Base-by-base conservation (phyloP, 208 protist genomes). In the Endotrypanum monterogeii region DNA sequence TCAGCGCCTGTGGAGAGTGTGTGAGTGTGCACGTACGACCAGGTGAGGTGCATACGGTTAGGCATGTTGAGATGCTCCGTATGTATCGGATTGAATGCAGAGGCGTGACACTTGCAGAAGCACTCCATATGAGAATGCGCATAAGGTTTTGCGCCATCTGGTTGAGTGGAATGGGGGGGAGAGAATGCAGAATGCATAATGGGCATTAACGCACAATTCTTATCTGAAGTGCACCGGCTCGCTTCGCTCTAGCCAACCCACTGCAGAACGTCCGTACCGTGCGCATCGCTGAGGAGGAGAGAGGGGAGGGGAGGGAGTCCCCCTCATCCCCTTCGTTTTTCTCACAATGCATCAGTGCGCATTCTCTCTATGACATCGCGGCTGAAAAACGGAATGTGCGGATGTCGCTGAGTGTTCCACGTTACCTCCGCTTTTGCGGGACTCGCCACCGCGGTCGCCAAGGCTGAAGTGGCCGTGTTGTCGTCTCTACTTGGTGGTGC, bases 371-470 rank as follows among this genome's bases (percentile, higher is more conserved):
- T 61, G 48, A 85, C 39, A 16, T 89, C 83, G n/a, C 86, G 83
- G 20, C 79, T 71, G 68, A 96, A 88, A 39, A 96, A 80, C 9
- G 89, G 76, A n/a, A 90, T 79, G 70, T 90, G 89, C 52, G 76
- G 81, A 68, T 96, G 92, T 51, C 86, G 85, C 73, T 89, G 84
- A 16, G 83, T 88, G 57, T 96, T 96, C 89, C 89, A 96, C 20
- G 63, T 54, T 23, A 94, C 80, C 51, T 85, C 80, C 60, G 57
- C 51, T 55, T 35, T 76, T 25, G 44, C 56, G 11, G 39, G 70
- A 3, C 28, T 37, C 48, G 23, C 51, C 28, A 1, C n/a, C 54
- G 48, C 44, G 23, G 28, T 37, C 48, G 23, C 51, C 28, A 1
- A 9, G 44, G 48, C 44, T 30, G 28, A 55, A 23, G 25, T 46